Percentiles rank a stretch among this genome's conserved stretches.
These are phyloP conservation scores for Fraxinus nigra DNA, from an alignment of 305 asterid species.

Conservation along the genomic window DNA sequence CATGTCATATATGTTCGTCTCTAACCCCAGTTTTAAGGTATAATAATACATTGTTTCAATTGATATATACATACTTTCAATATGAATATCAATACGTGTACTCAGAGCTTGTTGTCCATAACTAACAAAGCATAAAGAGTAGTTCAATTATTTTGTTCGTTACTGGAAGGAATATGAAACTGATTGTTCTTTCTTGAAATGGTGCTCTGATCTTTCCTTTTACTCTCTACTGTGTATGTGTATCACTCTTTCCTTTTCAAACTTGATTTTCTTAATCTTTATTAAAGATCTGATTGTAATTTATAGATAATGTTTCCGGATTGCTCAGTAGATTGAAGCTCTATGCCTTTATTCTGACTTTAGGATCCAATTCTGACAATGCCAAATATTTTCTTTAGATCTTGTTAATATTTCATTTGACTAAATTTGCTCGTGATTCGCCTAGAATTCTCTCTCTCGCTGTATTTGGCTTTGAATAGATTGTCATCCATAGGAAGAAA, in stretches of 20 bases:
- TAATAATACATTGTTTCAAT: background rate
- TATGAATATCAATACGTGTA: background rate
- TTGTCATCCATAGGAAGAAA: background rate
- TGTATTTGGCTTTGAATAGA: background rate
- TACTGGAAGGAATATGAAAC: background rate
- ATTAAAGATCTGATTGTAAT: background rate
- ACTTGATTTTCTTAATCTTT: background rate
- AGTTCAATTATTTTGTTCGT: background rate
- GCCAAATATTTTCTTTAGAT: background rate
- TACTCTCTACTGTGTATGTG: background rate
- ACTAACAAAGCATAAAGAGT: background rate
- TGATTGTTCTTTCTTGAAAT: background rate
- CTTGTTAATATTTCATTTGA: background rate
- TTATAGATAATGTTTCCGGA: background rate
- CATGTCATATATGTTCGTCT: background rate
- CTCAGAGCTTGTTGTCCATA: background rate
- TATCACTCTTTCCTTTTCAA: background rate
- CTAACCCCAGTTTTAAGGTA: background rate
- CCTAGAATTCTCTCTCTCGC: background rate
- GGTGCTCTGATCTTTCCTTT: slow-evolving; percentile 1
- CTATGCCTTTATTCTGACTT: background rate
- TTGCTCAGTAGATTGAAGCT: background rate
- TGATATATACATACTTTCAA: background rate
- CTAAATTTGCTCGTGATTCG: background rate
- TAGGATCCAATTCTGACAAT: background rate